These are phyloP conservation scores for Paraphaeosphaeria minitans DNA, from an alignment of 2,329 filamentous ascomycete species.

Conservation along the genomic window DNA sequence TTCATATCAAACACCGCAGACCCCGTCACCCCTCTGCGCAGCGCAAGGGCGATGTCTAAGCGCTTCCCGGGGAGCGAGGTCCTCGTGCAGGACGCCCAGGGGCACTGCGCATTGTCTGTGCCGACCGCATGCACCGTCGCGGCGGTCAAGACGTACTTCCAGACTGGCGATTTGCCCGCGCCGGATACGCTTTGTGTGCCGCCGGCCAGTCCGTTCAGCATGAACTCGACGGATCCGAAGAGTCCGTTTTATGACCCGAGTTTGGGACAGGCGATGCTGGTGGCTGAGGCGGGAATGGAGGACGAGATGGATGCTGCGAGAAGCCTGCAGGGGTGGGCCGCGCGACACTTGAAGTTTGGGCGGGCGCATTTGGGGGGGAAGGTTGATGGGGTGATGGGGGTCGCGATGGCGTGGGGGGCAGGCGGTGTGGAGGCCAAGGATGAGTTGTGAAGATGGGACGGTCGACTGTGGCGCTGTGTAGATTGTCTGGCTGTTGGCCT, in stretches of 20 bases:
- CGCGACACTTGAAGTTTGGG: conserved; percentile 9
- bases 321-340: conserved; percentile 11
- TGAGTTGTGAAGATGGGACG: neutral
- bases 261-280: conserved; percentile 5
- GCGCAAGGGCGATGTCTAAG: conserved; percentile 48
- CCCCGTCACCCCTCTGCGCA: conserved; percentile 62
- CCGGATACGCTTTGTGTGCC: conserved; percentile 50
- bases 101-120: conserved; percentile 53
- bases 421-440: neutral
- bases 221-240: conserved; percentile 25
- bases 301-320: conserved; percentile 13
- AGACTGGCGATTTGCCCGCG: conserved; percentile 50
- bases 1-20: conserved; percentile 64
- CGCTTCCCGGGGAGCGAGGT: conserved; percentile 53
- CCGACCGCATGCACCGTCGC: conserved; percentile 44
- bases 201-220: conserved; percentile 16
- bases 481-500: neutral
- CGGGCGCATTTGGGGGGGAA: conserved; percentile 3
- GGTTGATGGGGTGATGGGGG: conserved; percentile 1
- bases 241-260: conserved; percentile 21
- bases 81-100: conserved; percentile 50
- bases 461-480: neutral
- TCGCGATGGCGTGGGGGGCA: neutral
- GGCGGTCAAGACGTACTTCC: conserved; percentile 47
- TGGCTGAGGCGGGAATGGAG: conserved; percentile 1